A percentile compares a stretch with the other conserved stretches of the same genome.
phyloP scores from a whole-genome alignment of 176 grass and related monocot genomes.

The Rhipidocladum racemiflorum region DNA sequence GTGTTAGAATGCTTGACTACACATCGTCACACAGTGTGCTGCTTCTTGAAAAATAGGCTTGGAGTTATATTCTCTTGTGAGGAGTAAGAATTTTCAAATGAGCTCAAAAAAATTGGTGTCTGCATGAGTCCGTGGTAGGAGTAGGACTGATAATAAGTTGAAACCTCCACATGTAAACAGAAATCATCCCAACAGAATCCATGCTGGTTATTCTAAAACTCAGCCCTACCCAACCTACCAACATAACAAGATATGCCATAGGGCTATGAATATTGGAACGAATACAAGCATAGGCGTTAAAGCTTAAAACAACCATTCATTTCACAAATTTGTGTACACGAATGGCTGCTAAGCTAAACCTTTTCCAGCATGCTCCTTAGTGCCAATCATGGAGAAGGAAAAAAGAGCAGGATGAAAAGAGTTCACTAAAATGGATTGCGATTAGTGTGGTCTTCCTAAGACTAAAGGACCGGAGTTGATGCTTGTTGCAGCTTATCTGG shows the following conservation, averaged over 20 bases:
- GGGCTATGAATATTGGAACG: no score
- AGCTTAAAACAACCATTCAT: no score
- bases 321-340: no score
- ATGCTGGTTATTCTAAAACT: background rate
- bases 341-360: no score
- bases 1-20: constrained; percentile 1
- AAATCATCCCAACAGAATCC: background rate
- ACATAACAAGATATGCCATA: background rate
- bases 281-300: no score
- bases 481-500: no score
- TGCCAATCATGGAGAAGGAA: no score
- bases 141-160: background rate
- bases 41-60: background rate
- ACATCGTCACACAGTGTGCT: background rate
- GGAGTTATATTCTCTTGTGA: background rate
- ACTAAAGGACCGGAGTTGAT: no score
- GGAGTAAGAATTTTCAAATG: background rate
- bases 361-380: no score
- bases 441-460: no score
- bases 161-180: background rate
- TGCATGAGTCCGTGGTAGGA: background rate
- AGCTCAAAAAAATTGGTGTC: background rate
- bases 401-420: no score
- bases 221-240: background rate
- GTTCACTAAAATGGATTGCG: no score